Base-by-base conservation (phyloP, 129 eudicot species). In the Escallonia rubra region DNA sequence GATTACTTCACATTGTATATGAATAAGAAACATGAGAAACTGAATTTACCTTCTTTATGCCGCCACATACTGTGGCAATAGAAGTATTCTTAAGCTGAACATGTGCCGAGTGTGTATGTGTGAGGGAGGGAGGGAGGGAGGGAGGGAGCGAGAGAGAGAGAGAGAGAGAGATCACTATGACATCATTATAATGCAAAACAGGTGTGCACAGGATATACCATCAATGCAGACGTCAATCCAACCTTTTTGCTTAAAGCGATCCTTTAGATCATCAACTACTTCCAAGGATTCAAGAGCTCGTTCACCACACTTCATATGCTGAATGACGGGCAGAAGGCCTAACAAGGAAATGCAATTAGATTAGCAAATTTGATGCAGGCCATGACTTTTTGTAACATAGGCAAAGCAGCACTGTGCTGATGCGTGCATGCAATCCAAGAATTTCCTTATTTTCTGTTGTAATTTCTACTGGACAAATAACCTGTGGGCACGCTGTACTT, bases 291-390 rank as follows among this genome's bases (percentile, higher is more conserved):
- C 81, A 41, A 87, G 59, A 72, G 72, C 61, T 67, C 72, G 73
- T 65, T 86, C 93, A 11, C 82, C 76, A 67, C 74, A 79, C 70
- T 76, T 81, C 61, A 89, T 57, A 64, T 81, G 80, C 42, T 76
- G 88, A 70, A 94, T 77, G 57, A 94, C 70, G 41, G 99, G 97
- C 75, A 87, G 73, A 47, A 86, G 76, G 7, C 99, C 99, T 94
- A 77, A 52, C 53, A 57, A 66, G 53, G 59, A 46, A 53, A 42
- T 48, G 3, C 34, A 45, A 45, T 10, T 34, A 23, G 42, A 34
- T 62, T 41, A 74, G 67, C 42, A 49, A 50, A 59, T 53, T 9
- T 15, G 46, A 64, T 64, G 54, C 66, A 51, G 46, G 41, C 52
- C 58, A 44, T 64, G 41, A 56, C 52, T 11, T 45, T 44, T 10